phyloP scores from a whole-genome alignment of 441 rosid genomes.

The Geranium incanum region DNA sequence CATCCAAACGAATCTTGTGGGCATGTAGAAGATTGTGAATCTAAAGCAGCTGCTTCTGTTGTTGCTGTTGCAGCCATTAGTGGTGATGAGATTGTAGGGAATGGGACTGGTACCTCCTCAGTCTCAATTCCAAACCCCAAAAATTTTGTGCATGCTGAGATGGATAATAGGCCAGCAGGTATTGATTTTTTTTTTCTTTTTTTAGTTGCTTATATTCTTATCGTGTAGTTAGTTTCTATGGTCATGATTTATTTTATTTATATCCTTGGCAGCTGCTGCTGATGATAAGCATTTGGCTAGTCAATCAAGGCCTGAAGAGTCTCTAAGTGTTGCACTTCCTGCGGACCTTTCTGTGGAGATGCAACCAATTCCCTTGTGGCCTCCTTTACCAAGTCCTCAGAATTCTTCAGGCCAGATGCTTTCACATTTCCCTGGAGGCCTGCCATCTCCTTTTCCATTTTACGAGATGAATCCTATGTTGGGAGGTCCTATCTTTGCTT shows the following conservation, averaged over 20 bases:
- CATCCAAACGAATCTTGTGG: constrained; percentile 42
- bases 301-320: constrained; percentile 73
- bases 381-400: constrained; percentile 69
- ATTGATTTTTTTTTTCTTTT: constrained; percentile 11
- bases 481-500: constrained; percentile 78
- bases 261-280: constrained; percentile 39
- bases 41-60: constrained; percentile 91
- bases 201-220: no score
- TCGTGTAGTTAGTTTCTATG: background rate
- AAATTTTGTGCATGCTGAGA: constrained; percentile 43
- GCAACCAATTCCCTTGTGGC: constrained; percentile 75
- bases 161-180: constrained; percentile 39
- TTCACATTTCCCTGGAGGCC: constrained; percentile 76
- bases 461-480: constrained; percentile 88
- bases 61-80: constrained; percentile 90
- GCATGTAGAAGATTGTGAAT: constrained; percentile 67
- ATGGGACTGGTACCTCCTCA: constrained; percentile 35
- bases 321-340: constrained; percentile 81
- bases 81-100: constrained; percentile 64
- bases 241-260: constrained; percentile 2
- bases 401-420: constrained; percentile 66
- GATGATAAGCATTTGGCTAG: constrained; percentile 44
- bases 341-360: constrained; percentile 95
- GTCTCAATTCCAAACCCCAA: constrained; percentile 51
- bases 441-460: constrained; percentile 74